Evolutionary conservation across 2,329 filamentous ascomycete genomes (phyloP).

Genomic region (Epichloe amarillans): DNA sequence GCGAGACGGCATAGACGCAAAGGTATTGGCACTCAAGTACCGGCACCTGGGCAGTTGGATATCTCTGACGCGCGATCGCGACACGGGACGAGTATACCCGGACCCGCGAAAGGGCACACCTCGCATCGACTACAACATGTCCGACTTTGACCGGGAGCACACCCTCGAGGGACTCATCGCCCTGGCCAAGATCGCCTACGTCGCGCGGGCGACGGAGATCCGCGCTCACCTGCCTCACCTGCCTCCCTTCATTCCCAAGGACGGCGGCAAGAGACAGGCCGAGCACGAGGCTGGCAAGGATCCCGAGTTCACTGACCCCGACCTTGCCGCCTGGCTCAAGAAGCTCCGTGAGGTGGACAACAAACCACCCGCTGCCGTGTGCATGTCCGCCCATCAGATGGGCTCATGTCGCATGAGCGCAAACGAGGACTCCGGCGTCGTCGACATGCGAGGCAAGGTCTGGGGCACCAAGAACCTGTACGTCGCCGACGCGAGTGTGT

Average conservation of each 20-base stretch:
- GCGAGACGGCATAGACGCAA: constrained; percentile 55
- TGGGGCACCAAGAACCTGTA: constrained; percentile 55
- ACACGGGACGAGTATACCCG: constrained; percentile 59
- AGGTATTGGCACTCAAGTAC: constrained; percentile 55
- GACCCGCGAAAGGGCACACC: constrained; percentile 54
- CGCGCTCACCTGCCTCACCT: constrained; percentile 49
- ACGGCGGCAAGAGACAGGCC: constrained; percentile 11
- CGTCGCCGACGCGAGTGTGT: constrained; percentile 62
- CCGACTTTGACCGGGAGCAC: constrained; percentile 57
- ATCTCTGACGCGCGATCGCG: constrained; percentile 59
- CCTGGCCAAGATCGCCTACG: constrained; percentile 62
- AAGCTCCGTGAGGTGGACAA: constrained; percentile 34
- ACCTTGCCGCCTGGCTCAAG: constrained; percentile 49
- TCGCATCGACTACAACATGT: constrained; percentile 57
- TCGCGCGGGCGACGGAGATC: constrained; percentile 71
- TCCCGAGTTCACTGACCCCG: constrained; percentile 40
- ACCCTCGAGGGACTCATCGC: constrained; percentile 59
- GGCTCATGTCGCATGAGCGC: constrained; percentile 61
- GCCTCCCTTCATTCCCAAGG: constrained; percentile 41
- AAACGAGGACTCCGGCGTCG: constrained; percentile 37
- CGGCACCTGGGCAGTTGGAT: constrained; percentile 61
- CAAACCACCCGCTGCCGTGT: constrained; percentile 37
- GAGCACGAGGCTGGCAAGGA: constrained; percentile 13
- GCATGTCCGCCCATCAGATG: constrained; percentile 70
- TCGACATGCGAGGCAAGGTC: constrained; percentile 43